Base-by-base conservation (phyloP, 163 green algal species). In the Volvox carteri region DNA sequence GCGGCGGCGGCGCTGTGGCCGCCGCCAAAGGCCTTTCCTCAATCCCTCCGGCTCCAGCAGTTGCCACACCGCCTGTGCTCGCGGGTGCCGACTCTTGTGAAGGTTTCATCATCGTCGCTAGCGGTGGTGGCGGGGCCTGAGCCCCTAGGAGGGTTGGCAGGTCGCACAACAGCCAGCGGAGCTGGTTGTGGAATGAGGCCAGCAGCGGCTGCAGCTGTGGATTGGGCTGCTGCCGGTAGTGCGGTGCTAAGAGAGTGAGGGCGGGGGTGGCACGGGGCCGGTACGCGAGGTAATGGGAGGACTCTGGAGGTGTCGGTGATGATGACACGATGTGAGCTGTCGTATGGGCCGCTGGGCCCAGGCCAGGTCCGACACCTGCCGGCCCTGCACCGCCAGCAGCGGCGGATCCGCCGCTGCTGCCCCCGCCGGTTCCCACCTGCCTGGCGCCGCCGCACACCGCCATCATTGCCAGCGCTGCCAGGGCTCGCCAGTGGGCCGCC, bases 401-500 rank as follows among this genome's bases (percentile, higher is more conserved):
- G 42, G 1, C 52, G 52, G 30, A 19, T 7, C 21, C n/a, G 25
- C 25, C 52, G 16, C 56, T 30, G 25, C 74, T 48, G 44, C 44
- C 74, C 11, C 46, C 44, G n/a, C 48, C 75, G n/a, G 52, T 18
- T 16, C 14, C 30, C 52, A 16, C 37, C 37, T 80, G 73, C 73
- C 50, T 37, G 19, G 41, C 58, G 41, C 41, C 58, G 2, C 54
- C 78, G 39, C 78, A 86, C 30, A 83, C 68, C 21, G 68, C 68
- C 68, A 67, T 58, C 28, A 35, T 46, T 3, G 84, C 56, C 50
- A 94, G 42, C 2, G 80, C 68, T 72, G 92, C 79, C 54, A 93
- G 44, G 2, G 80, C 92, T 11, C 90, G 87, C 92, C 92, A 94
- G 25, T 92, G 89, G 4, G 91, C 91, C 4, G 77, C 67, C 46